Percentiles rank a stretch among this genome's conserved stretches.
Evolutionary conservation across 352 stramenopile genomes (phyloP).

Genomic region (Phytophthora citrophthora): DNA sequence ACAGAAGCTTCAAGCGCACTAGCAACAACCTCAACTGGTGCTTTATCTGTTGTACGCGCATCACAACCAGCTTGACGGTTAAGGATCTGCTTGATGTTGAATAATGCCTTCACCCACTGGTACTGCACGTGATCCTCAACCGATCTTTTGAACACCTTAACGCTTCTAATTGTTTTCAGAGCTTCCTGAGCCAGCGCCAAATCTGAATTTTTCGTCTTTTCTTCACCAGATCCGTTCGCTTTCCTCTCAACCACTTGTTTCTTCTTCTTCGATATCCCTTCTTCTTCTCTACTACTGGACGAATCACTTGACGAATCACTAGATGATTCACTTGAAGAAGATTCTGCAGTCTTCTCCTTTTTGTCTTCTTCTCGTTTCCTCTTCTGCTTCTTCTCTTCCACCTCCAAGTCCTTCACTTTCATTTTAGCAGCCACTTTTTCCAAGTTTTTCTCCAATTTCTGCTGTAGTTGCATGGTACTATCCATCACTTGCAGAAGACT

Average conservation of each 20-base stretch:
- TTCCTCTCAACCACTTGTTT: conserved; percentile 1
- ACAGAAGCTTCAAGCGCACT: conserved; percentile 23
- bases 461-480: conserved; percentile 14
- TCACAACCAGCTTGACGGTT: conserved; percentile 15
- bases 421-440: conserved; percentile 24
- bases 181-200: conserved; percentile 18
- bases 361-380: conserved; percentile 7
- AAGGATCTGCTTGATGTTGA: conserved; percentile 22
- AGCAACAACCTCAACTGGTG: conserved; percentile 22
- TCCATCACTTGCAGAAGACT: conserved; percentile 24
- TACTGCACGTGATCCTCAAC: conserved; percentile 10
- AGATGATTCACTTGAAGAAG: conserved; percentile 1
- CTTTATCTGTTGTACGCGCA: conserved; percentile 12
- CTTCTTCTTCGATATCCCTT: conserved; percentile 11
- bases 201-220: conserved; percentile 8
- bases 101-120: conserved; percentile 18
- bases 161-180: conserved; percentile 7
- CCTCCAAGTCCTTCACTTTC: conserved; percentile 5
- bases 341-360: background rate
- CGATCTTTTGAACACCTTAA: conserved; percentile 12
- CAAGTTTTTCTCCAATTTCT: conserved; percentile 13
- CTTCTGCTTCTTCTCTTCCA: background rate
- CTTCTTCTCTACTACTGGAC: conserved; percentile 1
- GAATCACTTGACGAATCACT: background rate
- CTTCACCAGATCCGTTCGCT: background rate